phyloP scores from a whole-genome alignment of 2,329 filamentous ascomycete genomes.

The Hypoxylon sp. region DNA sequence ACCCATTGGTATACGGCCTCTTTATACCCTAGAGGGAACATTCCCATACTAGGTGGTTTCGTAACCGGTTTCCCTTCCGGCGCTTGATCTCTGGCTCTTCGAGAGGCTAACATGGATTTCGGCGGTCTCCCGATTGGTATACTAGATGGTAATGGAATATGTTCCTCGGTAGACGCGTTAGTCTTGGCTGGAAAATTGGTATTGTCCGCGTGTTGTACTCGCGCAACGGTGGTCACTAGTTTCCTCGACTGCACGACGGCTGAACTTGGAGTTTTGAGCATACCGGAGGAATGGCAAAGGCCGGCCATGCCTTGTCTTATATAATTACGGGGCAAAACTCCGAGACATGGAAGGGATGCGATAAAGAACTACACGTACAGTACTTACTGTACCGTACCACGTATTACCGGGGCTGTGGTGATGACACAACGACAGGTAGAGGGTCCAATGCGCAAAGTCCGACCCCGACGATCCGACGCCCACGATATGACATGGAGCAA shows the following conservation, averaged over 20 bases:
- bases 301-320: constrained; percentile 51
- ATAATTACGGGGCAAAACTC: constrained; percentile 36
- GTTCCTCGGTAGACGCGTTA: constrained; percentile 53
- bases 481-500: constrained; percentile 30
- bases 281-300: constrained; percentile 57
- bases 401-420: constrained; percentile 24
- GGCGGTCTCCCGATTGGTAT: constrained; percentile 53
- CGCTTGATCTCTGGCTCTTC: constrained; percentile 59
- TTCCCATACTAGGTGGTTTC: constrained; percentile 58
- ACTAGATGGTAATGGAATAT: constrained; percentile 45
- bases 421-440: constrained; percentile 35
- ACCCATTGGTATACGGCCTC: constrained; percentile 95
- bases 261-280: constrained; percentile 63
- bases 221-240: constrained; percentile 55
- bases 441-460: constrained; percentile 39
- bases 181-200: constrained; percentile 34
- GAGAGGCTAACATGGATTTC: constrained; percentile 64
- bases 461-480: constrained; percentile 31
- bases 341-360: constrained; percentile 46
- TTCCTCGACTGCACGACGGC: constrained; percentile 61
- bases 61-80: constrained; percentile 48
- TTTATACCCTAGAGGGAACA: constrained; percentile 91
- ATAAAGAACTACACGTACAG: constrained; percentile 14
- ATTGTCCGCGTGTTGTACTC: constrained; percentile 48
- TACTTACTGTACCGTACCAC: constrained; percentile 22